Evolutionary conservation across 306 rosid genomes (phyloP), one percentile per base, ranked within the genome.

Genomic region (Dryas octopetala): DNA sequence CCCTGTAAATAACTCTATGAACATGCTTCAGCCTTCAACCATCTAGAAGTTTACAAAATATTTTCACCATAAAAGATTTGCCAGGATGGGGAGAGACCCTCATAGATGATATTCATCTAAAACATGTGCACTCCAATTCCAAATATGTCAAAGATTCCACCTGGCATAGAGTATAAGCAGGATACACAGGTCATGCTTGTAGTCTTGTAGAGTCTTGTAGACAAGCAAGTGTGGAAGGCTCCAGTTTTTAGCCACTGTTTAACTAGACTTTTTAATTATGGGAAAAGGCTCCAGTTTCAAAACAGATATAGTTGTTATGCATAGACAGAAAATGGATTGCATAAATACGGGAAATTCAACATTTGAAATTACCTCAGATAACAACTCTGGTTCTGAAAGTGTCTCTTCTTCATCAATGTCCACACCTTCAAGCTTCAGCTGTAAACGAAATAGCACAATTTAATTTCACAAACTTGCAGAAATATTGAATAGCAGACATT

Each of bases 331-430:
- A 51, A 9, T 12, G 62, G 32, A 12, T 28, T 49, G 13, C 19
- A 74, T 40, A 47, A 61, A 66, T 16, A 57, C 5, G 5, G 14
- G 43, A 81, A 49, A 46, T 59, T 45, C 28, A 80, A 71, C 66
- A 50, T 28, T 53, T 47, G 57, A 71, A 76, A 43, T 86, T 81
- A 95, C 99, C 99, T 95, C 99, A 60, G 78, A 67, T 50, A 95
- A 84, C 76, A 92, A 75, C 60, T 95, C 90, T 5, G 81, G 77
- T 73, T 92, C 97, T 7, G 93, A 83, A 83, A 92, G 76, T 38
- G 97, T 95, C 85, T 88, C 97, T 78, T 95, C 98, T 76, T 95
- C 96, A 64, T 95, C 88, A 53, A 95, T 73, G 76, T 90, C 88
- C 51, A 84, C 82, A 75, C 99, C 98, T 46, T 92, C 84, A 62